phyloP scores from a whole-genome alignment of 139 green algal species.

The Diplosphaera chodatii region DNA sequence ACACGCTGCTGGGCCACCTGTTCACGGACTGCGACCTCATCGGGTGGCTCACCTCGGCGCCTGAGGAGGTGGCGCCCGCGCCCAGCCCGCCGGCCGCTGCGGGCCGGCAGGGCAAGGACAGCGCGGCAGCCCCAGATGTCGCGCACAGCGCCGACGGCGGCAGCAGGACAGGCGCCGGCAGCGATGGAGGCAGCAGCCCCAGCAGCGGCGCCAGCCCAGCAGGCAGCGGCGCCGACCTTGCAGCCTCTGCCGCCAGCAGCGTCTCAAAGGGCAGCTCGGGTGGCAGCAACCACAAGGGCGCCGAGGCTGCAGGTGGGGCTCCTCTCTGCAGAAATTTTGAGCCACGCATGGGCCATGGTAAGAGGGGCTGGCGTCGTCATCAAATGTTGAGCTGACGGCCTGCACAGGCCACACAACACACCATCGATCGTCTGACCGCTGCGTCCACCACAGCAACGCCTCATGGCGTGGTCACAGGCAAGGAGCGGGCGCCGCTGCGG shows the following conservation, averaged over 20 bases:
- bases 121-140: too few relatives aligned
- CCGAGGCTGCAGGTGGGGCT: constrained; percentile 4
- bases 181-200: not conserved
- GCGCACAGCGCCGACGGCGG: not conserved
- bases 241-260: too few relatives aligned
- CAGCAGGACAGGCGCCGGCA: not conserved
- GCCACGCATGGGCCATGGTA: too few relatives aligned
- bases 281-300: not conserved
- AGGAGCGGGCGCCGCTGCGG: constrained; percentile 32
- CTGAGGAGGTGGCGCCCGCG: constrained; percentile 27
- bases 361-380: too few relatives aligned
- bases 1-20: constrained; percentile 52
- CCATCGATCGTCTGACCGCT: too few relatives aligned
- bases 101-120: too few relatives aligned
- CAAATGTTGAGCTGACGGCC: too few relatives aligned
- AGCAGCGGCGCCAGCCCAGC: not conserved
- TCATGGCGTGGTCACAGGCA: too few relatives aligned
- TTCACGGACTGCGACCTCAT: constrained; percentile 53
- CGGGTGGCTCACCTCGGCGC: constrained; percentile 58
- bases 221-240: too few relatives aligned
- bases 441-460: too few relatives aligned
- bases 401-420: too few relatives aligned
- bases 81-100: not conserved
- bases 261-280: not conserved
- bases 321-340: too few relatives aligned